Percentiles rank a stretch among this genome's conserved stretches.
Evolutionary conservation across 2,329 filamentous ascomycete genomes (phyloP).

Genomic region (Chrysosporium queenslandicum): DNA sequence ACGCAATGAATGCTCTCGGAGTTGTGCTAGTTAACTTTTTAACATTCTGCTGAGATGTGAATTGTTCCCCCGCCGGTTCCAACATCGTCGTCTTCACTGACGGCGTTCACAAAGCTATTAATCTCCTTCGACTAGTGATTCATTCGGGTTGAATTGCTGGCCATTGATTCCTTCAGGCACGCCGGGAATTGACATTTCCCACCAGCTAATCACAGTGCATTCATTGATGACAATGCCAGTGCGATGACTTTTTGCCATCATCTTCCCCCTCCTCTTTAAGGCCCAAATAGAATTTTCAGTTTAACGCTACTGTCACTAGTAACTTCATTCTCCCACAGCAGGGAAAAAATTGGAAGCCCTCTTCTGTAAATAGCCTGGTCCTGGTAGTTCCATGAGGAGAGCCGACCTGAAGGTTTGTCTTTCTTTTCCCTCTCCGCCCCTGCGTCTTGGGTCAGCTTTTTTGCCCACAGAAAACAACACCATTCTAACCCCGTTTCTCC

Average conservation of each 20-base stretch:
- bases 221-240: not conserved
- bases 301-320: constrained; percentile 9
- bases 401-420: constrained; percentile 5
- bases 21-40: too few relatives aligned
- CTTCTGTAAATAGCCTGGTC: not conserved
- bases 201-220: too few relatives aligned
- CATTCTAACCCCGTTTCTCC: not conserved
- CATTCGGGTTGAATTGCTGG: not conserved
- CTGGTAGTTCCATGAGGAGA: not conserved
- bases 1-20: too few relatives aligned
- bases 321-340: constrained; percentile 6
- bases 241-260: constrained; percentile 4
- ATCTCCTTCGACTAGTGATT: too few relatives aligned
- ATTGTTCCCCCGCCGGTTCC: too few relatives aligned
- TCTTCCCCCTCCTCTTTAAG: constrained; percentile 3
- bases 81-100: too few relatives aligned
- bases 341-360: too few relatives aligned
- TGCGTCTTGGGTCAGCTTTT: not conserved
- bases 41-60: too few relatives aligned
- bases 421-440: constrained; percentile 4
- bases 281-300: constrained; percentile 8
- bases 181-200: not conserved
- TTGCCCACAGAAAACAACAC: not conserved
- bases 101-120: not conserved
- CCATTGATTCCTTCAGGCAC: not conserved